These are phyloP conservation scores for Vitis hybrid DNA, from an alignment of 177 flowering plant genomes.

Conservation along the genomic window DNA sequence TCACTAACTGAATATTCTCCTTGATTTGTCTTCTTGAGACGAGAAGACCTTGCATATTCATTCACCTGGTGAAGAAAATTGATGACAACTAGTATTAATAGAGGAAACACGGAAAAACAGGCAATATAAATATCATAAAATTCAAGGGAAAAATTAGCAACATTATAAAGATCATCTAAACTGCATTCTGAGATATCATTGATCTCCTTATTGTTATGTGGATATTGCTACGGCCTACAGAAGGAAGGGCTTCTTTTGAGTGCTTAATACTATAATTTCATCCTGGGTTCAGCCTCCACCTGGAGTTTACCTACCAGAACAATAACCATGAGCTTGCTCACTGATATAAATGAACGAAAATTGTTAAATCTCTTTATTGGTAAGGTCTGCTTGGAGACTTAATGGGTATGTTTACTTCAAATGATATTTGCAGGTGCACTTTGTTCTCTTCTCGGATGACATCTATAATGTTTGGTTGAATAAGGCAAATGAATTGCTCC, in stretches of 20 bases:
- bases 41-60: too few relatives aligned
- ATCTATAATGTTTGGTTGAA: constrained; percentile 66
- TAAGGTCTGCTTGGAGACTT: background rate
- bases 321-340: background rate
- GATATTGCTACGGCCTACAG: background rate
- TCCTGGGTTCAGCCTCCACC: background rate
- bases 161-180: too few relatives aligned
- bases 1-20: too few relatives aligned
- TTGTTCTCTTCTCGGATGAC: constrained; percentile 76
- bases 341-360: background rate
- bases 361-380: background rate
- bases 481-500: constrained; percentile 52
- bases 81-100: too few relatives aligned
- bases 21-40: too few relatives aligned
- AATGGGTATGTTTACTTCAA: background rate
- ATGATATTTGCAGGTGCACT: constrained; percentile 67
- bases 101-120: too few relatives aligned
- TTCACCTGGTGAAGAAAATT: too few relatives aligned
- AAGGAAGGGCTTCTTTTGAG: too few relatives aligned
- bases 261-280: background rate
- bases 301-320: background rate
- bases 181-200: background rate
- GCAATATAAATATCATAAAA: too few relatives aligned
- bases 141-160: too few relatives aligned
- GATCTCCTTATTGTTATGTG: background rate